Evolutionary conservation across 176 grass and related monocot species (phyloP), one percentile per base, ranked within the genome.

Genomic region (Oryza punctata): DNA sequence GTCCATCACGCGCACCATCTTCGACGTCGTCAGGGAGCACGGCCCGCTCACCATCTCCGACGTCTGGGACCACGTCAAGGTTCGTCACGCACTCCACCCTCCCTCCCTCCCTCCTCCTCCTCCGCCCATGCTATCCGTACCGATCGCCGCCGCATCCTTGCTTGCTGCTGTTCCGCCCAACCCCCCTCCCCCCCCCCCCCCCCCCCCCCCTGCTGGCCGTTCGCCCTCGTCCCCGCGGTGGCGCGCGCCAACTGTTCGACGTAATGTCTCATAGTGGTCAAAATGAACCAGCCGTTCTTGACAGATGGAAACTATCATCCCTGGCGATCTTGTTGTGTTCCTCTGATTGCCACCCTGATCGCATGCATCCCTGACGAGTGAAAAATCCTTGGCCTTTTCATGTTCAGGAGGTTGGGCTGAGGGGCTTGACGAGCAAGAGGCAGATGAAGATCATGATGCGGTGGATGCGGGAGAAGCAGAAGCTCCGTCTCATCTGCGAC

Each of bases 401-500:
- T 84, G 12, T 54, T 30, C 71, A 92, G 93, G 96, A 70, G 10
- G 90, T 92, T 29, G 96, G 96, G 2, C 87, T 94, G 23, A 76
- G 89, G 72, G 96, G 91, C 3, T 40, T 99, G 69, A 73, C 82
- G 5, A 93, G 96, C 79, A 99, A 99, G 91, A 87, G 91, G 75
- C 89, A 99, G 46, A 92, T 99, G 96, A 96, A 99, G 86, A 92
- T 98, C 65, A 89, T 92, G 88, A 65, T 92, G 81, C 83, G 93
- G 37, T 99, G 96, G 96, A 99, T 99, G 93, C 85, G 93, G 79
- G 91, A 96, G 91, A 91, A 88, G 44, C 91, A 99, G 79, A 99
- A 99, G 82, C 85, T 96, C 19, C 80, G 75, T 81, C 76, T 95
- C 80, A 96, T 99, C 70, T 99, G 93, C 69, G 91, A 95, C 82